A percentile compares a stretch with the other conserved stretches of the same genome.
Conservation (phyloP, 2,329 filamentous ascomycete genomes). For the Venturia asperata region DNA sequence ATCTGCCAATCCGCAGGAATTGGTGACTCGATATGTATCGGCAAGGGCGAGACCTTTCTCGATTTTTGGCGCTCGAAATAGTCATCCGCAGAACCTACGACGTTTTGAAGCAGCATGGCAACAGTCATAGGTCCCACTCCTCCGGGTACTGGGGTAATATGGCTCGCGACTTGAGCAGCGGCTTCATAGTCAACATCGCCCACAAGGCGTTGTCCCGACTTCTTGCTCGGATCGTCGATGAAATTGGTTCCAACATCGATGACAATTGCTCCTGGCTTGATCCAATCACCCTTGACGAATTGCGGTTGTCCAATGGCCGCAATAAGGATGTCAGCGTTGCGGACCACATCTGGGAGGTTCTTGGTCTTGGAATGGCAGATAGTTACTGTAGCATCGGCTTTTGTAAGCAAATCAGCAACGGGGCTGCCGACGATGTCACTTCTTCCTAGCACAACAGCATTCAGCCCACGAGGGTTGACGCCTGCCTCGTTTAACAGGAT, state of each 20-base stretch:
- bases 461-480: constrained; percentile 78
- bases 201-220: constrained; percentile 85
- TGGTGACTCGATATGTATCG: constrained; percentile 67
- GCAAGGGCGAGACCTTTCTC: constrained; percentile 72
- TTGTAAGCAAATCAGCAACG: constrained; percentile 90
- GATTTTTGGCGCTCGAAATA: constrained; percentile 80
- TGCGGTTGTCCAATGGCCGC: constrained; percentile 82
- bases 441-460: constrained; percentile 86
- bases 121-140: constrained; percentile 99
- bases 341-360: constrained; percentile 65
- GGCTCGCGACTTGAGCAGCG: constrained; percentile 75
- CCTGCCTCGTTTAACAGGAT: constrained; percentile 77
- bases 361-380: constrained; percentile 88
- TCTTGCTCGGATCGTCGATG: constrained; percentile 79
- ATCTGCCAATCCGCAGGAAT: constrained; percentile 96
- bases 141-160: constrained; percentile 92
- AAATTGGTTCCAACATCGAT: constrained; percentile 98
- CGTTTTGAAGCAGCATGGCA: constrained; percentile 94
- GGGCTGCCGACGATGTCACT: constrained; percentile 98
- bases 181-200: constrained; percentile 91
- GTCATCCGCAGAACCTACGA: constrained; percentile 73
- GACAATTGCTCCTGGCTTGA: constrained; percentile 90
- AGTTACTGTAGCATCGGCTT: constrained; percentile 93
- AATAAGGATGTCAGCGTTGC: constrained; percentile 80
- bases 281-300: constrained; percentile 90